These are phyloP conservation scores for Pseudogymnoascus sp. DNA, from an alignment of 2,329 filamentous ascomycete genomes.

Conservation along the genomic window DNA sequence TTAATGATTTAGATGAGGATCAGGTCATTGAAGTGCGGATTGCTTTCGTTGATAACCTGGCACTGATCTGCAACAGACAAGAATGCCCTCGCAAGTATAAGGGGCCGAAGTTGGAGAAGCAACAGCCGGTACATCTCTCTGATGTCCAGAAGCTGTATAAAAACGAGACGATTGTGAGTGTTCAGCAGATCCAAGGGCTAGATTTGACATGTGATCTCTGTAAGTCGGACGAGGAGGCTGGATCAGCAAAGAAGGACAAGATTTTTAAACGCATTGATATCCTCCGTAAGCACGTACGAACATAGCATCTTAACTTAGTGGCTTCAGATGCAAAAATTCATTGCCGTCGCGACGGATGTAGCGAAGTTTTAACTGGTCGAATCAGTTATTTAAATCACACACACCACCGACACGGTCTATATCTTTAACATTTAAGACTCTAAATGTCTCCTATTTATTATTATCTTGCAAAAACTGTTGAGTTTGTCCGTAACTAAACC, in stretches of 20 bases:
- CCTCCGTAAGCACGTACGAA: conserved; percentile 9
- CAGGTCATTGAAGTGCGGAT: conserved; percentile 16
- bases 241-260: conserved; percentile 10
- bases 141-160: neutral
- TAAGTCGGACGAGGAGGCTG: conserved; percentile 10
- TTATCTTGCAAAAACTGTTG: neutral
- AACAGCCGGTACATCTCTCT: neutral
- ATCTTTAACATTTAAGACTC: neutral
- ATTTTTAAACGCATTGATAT: conserved; percentile 8
- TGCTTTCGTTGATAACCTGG: conserved; percentile 16
- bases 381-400: conserved; percentile 8
- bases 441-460: neutral
- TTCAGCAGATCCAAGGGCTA: neutral
- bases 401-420: neutral
- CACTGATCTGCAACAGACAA: conserved; percentile 15
- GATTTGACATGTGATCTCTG: neutral
- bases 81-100: conserved; percentile 17
- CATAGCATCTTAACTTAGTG: neutral
- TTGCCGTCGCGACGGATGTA: neutral
- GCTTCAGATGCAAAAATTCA: neutral
- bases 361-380: neutral
- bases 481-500: neutral
- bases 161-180: neutral
- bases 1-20: conserved; percentile 15
- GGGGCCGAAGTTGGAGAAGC: neutral